Base-by-base conservation (phyloP, 495 filamentous ascomycete species). In the Trichocladium antarcticum region DNA sequence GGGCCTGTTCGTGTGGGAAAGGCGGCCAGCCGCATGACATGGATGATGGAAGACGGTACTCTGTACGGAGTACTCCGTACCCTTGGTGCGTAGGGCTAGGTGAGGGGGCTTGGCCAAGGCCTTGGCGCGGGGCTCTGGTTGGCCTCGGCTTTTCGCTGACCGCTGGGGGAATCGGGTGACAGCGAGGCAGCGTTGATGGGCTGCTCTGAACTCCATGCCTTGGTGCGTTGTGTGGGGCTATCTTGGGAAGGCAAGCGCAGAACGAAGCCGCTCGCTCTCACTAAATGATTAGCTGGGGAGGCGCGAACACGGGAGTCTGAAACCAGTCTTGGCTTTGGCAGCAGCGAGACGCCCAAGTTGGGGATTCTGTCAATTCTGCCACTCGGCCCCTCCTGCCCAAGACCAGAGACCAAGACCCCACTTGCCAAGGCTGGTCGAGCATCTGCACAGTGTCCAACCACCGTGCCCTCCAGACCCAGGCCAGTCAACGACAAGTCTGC, bases 61-160 rank as follows among this genome's bases (percentile, higher is more conserved):
- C n/a, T n/a, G n/a, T n/a, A n/a, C n/a, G n/a, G n/a, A n/a, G n/a
- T n/a, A n/a, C n/a, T n/a, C n/a, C n/a, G n/a, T n/a, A n/a, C n/a
- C n/a, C n/a, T n/a, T n/a, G n/a, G n/a, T 54, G 51, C 57, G 45
- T 60, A 60, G 57, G 57, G 55, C 55, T 60, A 51, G 53, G 43
- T 53, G 46, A 60, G 57, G 55, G 57, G 55, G 46, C 21, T 45
- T 48, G 37, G 39, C 34, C 15, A 8, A 6, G 3, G 5, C 14
- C 49, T 52, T 52, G 49, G 37, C 53, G 35, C 37, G 28, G n/a
- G 32, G 35, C 27, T 10, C 32, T 54, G 51, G 46, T 42, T 54
- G 51, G 46, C 35, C 37, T 42, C 38, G 46, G 46, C 27, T 11
- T 24, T n/a, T n/a, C 4, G 36, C 29, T 40, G 42, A 52, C 42